These are phyloP conservation scores for Macrophomina phaseolina DNA, from an alignment of 2,329 filamentous ascomycete genomes.

Conservation along the genomic window DNA sequence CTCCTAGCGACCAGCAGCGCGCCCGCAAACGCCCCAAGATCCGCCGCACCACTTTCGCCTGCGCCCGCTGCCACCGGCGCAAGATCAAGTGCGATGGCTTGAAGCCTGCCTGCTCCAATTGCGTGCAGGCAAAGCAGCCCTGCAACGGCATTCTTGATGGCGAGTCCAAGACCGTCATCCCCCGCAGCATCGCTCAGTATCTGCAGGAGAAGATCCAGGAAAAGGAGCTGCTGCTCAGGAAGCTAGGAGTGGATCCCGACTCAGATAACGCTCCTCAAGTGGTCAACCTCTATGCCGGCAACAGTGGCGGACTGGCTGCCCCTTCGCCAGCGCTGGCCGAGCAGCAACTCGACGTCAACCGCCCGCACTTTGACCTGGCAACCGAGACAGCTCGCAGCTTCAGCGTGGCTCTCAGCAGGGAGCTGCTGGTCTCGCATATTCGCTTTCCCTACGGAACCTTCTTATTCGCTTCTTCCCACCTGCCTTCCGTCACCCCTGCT, in stretches of 20 bases:
- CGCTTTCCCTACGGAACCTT: conserved; percentile 25
- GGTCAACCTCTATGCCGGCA: neutral
- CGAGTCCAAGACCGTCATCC: conserved; percentile 28
- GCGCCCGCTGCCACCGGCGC: conserved; percentile 26
- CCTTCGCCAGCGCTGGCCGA: conserved; percentile 3
- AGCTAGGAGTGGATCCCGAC: conserved; percentile 23
- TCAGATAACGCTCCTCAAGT: neutral
- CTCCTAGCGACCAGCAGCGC: conserved; percentile 20
- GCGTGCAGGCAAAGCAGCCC: conserved; percentile 27
- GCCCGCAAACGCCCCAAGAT: conserved; percentile 27
- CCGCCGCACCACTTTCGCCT: conserved; percentile 25
- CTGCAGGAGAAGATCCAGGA: conserved; percentile 27
- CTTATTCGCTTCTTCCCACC: conserved; percentile 23
- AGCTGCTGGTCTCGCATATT: conserved; percentile 17
- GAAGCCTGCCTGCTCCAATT: conserved; percentile 27
- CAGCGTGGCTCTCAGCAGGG: conserved; percentile 3
- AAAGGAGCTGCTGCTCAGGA: conserved; percentile 22
- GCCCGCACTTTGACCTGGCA: conserved; percentile 17
- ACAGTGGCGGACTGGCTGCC: neutral
- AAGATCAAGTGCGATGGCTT: conserved; percentile 28
- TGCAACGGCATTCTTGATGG: conserved; percentile 29
- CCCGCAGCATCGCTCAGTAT: conserved; percentile 27
- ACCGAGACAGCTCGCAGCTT: conserved; percentile 22
- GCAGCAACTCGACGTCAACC: neutral
- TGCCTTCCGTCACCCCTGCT: conserved; percentile 10